These are phyloP conservation scores for Talinum fruticosum DNA, from an alignment of 148 eudicot genomes.

Conservation along the genomic window DNA sequence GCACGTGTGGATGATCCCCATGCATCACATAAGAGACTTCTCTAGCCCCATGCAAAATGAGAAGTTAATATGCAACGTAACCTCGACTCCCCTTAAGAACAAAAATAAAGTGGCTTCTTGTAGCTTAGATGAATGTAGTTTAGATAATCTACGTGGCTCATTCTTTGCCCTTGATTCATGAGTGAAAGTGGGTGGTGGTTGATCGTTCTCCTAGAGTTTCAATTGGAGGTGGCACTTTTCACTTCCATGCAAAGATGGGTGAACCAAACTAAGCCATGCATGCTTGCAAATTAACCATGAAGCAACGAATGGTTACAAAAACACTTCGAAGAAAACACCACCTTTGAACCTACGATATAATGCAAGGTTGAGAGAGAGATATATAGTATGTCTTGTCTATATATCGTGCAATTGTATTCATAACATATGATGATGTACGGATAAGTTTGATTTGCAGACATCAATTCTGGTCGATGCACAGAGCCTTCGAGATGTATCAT, in stretches of 20 bases:
- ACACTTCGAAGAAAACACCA: not conserved
- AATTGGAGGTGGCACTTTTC: slow-evolving; percentile 1
- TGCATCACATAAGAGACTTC: not conserved
- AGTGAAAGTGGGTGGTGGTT: not conserved
- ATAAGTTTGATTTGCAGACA: not conserved
- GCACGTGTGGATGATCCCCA: not conserved
- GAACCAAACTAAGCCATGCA: not conserved
- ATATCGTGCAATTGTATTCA: not conserved
- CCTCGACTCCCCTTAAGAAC: not conserved
- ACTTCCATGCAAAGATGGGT: not conserved
- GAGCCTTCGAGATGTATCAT: not conserved
- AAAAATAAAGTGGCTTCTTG: not conserved
- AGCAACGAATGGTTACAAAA: not conserved
- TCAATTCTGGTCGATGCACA: not conserved
- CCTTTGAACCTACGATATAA: not conserved
- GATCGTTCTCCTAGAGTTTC: not conserved
- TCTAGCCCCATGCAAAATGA: not conserved
- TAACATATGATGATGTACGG: too few species aligned
- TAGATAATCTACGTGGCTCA: not conserved
- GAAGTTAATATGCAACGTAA: not conserved
- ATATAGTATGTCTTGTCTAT: not conserved
- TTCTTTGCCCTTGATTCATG: not conserved
- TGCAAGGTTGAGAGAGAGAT: not conserved
- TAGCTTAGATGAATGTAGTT: not conserved
- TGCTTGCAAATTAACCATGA: not conserved